These are phyloP conservation scores for Keqinozyma sinolaborantium DNA, from an alignment of 1,139 yeast species.

Conservation along the genomic window DNA sequence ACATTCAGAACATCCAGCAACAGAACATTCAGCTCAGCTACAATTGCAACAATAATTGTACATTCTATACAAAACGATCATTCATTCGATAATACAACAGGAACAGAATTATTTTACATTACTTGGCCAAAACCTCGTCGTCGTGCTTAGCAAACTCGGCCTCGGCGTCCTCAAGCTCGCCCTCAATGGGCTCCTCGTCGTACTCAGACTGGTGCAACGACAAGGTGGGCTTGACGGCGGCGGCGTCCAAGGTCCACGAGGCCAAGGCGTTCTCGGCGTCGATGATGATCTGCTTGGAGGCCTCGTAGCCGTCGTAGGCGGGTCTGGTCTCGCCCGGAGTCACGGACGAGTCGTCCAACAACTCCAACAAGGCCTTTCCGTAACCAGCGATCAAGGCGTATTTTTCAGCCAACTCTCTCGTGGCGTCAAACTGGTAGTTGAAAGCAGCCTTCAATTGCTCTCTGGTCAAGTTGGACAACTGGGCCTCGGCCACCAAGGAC, in stretches of 20 bases:
- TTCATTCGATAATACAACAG: conserved; percentile 6
- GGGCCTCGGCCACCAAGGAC: conserved; percentile 87
- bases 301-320: conserved; percentile 84
- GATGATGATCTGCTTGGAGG: conserved; percentile 80
- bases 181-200: conserved; percentile 58
- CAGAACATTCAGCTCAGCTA: no score
- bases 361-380: conserved; percentile 81
- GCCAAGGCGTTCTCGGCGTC: conserved; percentile 84
- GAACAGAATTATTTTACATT: conserved; percentile 1
- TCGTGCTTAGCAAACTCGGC: conserved; percentile 43
- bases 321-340: conserved; percentile 93
- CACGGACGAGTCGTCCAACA: conserved; percentile 80
- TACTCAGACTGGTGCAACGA: conserved; percentile 61
- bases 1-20: no score
- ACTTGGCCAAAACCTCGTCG: conserved; percentile 14
- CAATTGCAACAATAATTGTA: no score
- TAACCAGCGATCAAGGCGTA: conserved; percentile 84
- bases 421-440: conserved; percentile 79
- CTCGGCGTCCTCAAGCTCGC: conserved; percentile 49
- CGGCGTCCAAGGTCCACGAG: conserved; percentile 78
- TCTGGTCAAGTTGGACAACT: conserved; percentile 81
- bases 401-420: conserved; percentile 80
- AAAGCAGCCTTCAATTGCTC: conserved; percentile 84
- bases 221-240: conserved; percentile 76
- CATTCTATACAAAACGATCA: conserved; percentile 2